Conservation (phyloP, 139 green algal species). For the Ettlia oleoabundans region DNA sequence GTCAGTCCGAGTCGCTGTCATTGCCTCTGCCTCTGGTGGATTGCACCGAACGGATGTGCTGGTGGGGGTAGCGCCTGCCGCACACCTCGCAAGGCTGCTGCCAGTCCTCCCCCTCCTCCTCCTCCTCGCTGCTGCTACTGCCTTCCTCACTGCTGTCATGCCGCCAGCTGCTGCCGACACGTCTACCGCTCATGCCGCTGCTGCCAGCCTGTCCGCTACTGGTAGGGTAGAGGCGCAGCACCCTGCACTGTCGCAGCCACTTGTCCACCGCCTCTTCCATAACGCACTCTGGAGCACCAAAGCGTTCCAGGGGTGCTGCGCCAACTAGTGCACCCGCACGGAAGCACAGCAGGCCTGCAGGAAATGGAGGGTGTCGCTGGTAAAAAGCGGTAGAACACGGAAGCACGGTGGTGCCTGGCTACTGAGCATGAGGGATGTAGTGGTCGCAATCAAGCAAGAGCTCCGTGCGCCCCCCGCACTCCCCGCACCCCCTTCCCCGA, state of each 20-base stretch:
- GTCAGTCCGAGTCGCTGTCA: constrained; percentile 11
- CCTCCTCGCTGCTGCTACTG: constrained; percentile 5
- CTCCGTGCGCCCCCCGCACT: too few relatives aligned
- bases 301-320: neutral
- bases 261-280: constrained; percentile 25
- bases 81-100: constrained; percentile 41
- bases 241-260: constrained; percentile 15
- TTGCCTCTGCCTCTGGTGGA: neutral
- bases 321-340: constrained; percentile 7
- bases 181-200: too few relatives aligned
- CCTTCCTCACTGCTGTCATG: neutral
- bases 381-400: too few relatives aligned
- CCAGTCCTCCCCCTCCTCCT: constrained; percentile 35
- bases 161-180: neutral
- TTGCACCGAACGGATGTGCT: constrained; percentile 34
- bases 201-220: too few relatives aligned
- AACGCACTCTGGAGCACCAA: constrained; percentile 25
- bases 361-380: too few relatives aligned
- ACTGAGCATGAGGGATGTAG: too few relatives aligned
- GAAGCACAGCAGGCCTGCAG: constrained; percentile 35
- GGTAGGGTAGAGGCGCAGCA: neutral
- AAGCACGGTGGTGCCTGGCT: neutral
- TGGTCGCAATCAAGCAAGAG: too few relatives aligned
- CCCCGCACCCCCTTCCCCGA: too few relatives aligned
- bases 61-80: constrained; percentile 43